phyloP scores from a whole-genome alignment of 2,329 filamentous ascomycete genomes.

The Aspergillus pseudoglaucus region DNA sequence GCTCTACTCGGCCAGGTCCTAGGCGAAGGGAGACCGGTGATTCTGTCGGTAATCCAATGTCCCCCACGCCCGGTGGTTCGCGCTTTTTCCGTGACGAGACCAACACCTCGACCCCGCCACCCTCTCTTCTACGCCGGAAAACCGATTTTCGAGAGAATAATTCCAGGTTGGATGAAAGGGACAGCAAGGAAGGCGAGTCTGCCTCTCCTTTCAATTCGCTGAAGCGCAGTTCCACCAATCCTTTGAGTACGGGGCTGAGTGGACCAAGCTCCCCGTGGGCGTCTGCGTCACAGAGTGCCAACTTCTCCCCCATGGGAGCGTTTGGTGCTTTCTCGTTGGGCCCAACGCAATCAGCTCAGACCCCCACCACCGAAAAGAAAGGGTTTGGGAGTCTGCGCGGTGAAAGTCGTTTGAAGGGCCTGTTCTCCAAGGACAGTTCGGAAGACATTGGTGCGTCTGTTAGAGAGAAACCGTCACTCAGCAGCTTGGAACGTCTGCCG shows the following conservation, averaged over 20 bases:
- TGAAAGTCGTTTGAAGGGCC: slow-evolving; percentile 77
- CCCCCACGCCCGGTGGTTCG: slow-evolving; percentile 39
- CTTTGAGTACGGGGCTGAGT: slow-evolving; percentile 45
- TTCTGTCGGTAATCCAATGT: slow-evolving; percentile 49
- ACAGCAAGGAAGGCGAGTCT: slow-evolving; percentile 37
- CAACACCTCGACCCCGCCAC: slow-evolving; percentile 54
- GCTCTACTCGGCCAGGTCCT: slow-evolving; percentile 63
- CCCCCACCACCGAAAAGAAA: slow-evolving; percentile 63
- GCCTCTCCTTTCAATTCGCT: slow-evolving; percentile 47
- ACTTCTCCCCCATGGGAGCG: slow-evolving; percentile 68
- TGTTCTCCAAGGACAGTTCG: slow-evolving; percentile 70
- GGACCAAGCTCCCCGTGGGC: slow-evolving; percentile 53
- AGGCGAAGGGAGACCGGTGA: slow-evolving; percentile 82
- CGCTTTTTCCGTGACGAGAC: slow-evolving; percentile 46
- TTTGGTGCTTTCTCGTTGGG: slow-evolving; percentile 85
- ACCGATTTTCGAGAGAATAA: slow-evolving; percentile 54
- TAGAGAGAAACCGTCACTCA: slow-evolving; percentile 51
- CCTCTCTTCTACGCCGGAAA: slow-evolving; percentile 54
- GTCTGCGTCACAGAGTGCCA: slow-evolving; percentile 53
- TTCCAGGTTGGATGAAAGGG: slow-evolving; percentile 44
- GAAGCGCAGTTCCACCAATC: slow-evolving; percentile 51
- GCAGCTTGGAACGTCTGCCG: slow-evolving; percentile 48
- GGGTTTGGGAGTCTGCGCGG: slow-evolving; percentile 61
- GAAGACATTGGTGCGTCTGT: slow-evolving; percentile 54
- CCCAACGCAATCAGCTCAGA: slow-evolving; percentile 41